These are phyloP conservation scores for Penicillium tannophilum DNA, from an alignment of 495 filamentous ascomycete species.

Conservation along the genomic window DNA sequence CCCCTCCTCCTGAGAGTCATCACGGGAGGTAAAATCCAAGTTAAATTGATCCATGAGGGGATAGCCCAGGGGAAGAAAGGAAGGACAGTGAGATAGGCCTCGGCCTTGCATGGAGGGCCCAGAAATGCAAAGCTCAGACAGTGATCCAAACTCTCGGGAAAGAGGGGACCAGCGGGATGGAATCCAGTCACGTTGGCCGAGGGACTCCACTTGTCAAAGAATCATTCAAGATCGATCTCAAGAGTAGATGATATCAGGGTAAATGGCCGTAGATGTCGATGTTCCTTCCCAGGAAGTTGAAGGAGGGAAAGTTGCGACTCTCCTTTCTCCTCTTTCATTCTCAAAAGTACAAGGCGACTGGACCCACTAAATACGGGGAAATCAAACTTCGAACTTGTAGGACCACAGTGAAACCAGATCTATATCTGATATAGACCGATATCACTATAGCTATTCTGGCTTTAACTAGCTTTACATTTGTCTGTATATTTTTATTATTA, in stretches of 20 bases:
- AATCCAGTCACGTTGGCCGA: conserved; percentile 15
- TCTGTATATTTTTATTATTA: not conserved
- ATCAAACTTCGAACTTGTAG: not conserved
- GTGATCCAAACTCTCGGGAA: conserved; percentile 32
- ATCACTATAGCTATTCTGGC: no score
- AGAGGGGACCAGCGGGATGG: conserved; percentile 22
- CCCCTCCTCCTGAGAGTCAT: conserved; percentile 16
- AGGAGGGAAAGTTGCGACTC: not conserved
- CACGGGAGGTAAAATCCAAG: conserved; percentile 9
- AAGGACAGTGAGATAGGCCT: conserved; percentile 12
- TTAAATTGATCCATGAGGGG: conserved; percentile 19
- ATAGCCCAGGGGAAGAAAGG: not conserved
- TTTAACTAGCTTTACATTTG: not conserved
- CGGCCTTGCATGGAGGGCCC: conserved; percentile 27
- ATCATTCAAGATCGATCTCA: not conserved
- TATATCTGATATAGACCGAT: no score
- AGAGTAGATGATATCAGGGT: not conserved
- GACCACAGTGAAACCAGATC: no score
- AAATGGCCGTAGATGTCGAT: not conserved
- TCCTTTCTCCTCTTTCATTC: not conserved
- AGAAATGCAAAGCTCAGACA: conserved; percentile 28
- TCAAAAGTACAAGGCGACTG: not conserved
- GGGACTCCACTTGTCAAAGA: conserved; percentile 19
- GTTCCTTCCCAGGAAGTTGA: not conserved
- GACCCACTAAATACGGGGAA: conserved; percentile 1